These are phyloP conservation scores for Wickerhamiella sergipiensis DNA, from an alignment of 805 yeast genomes.

Conservation along the genomic window DNA sequence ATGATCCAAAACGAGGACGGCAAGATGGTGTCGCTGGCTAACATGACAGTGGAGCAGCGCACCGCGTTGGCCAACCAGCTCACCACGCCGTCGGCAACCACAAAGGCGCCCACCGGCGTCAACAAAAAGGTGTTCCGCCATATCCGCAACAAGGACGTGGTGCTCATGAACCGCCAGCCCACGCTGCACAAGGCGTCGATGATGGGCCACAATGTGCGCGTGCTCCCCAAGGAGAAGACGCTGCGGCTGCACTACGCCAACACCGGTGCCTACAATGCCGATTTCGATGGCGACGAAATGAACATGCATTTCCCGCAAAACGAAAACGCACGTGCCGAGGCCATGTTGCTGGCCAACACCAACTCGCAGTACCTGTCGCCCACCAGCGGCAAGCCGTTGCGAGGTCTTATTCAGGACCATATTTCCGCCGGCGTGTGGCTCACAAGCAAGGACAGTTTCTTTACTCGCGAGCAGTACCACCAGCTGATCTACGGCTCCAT, in stretches of 20 bases:
- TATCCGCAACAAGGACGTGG: slow-evolving; percentile 87
- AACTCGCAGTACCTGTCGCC: slow-evolving; percentile 97
- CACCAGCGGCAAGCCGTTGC: slow-evolving; percentile 93
- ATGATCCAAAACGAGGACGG: slow-evolving; percentile 96
- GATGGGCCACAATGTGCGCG: slow-evolving; percentile 99
- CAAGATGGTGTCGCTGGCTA: slow-evolving; percentile 59
- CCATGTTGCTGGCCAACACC: slow-evolving; percentile 86
- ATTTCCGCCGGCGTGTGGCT: slow-evolving; percentile 98
- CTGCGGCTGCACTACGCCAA: slow-evolving; percentile 94
- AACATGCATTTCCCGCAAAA: slow-evolving; percentile 98
- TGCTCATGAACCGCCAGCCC: slow-evolving; percentile 97
- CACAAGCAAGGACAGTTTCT: slow-evolving; percentile 82
- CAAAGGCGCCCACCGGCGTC: slow-evolving; percentile 22
- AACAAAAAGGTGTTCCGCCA: slow-evolving; percentile 93
- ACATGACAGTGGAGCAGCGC: slow-evolving; percentile 88
- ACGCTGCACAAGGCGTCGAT: slow-evolving; percentile 97
- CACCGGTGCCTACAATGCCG: slow-evolving; percentile 98
- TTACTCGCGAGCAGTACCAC: slow-evolving; percentile 83
- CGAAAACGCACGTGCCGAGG: slow-evolving; percentile 95
- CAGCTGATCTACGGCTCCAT: slow-evolving; percentile 87
- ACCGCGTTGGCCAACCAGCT: slow-evolving; percentile 90
- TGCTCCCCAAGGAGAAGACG: slow-evolving; percentile 94
- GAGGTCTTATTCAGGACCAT: slow-evolving; percentile 98
- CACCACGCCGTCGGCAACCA: slow-evolving; percentile 57
- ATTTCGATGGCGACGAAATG: slow-evolving; percentile 99